Percentiles rank a stretch among this genome's conserved stretches.
phyloP scores from a whole-genome alignment of 2,329 filamentous ascomycete genomes.

The Clonostachys sp. region DNA sequence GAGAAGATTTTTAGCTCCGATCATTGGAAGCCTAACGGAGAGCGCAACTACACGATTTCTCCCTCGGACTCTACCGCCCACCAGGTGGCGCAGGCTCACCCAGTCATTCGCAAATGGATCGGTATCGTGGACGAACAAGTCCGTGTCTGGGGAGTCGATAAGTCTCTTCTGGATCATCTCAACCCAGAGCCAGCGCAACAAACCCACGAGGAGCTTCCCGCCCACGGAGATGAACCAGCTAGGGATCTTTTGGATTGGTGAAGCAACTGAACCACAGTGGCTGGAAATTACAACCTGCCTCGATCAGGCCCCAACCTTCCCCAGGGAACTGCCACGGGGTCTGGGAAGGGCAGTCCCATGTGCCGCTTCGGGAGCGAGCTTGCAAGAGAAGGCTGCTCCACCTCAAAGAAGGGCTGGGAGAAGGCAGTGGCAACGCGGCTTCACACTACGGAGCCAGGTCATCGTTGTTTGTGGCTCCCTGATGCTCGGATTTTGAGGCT shows the following conservation, averaged over 20 bases:
- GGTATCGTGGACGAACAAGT: conserved; percentile 21
- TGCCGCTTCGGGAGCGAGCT: too few relatives aligned
- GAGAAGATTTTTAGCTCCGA: conserved; percentile 57
- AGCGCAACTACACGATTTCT: conserved; percentile 61
- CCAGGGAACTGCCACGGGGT: background rate
- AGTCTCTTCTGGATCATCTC: conserved; percentile 21
- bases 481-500: too few relatives aligned
- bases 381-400: too few relatives aligned
- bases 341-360: background rate
- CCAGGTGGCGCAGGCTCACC: conserved; percentile 49
- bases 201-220: conserved; percentile 17
- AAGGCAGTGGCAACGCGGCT: too few relatives aligned
- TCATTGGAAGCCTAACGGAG: conserved; percentile 68
- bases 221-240: conserved; percentile 10
- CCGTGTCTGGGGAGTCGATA: conserved; percentile 24
- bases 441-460: too few relatives aligned
- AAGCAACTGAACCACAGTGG: conserved; percentile 5
- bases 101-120: conserved; percentile 61
- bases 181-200: conserved; percentile 18
- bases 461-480: too few relatives aligned
- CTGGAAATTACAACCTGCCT: background rate
- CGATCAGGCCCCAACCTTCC: background rate
- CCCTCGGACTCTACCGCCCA: conserved; percentile 14
- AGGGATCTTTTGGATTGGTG: conserved; percentile 32
- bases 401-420: too few relatives aligned